Percentiles rank a stretch among this genome's conserved stretches.
phyloP scores from a whole-genome alignment of 768 basidiomycete species.

The Kwoniella sp. region DNA sequence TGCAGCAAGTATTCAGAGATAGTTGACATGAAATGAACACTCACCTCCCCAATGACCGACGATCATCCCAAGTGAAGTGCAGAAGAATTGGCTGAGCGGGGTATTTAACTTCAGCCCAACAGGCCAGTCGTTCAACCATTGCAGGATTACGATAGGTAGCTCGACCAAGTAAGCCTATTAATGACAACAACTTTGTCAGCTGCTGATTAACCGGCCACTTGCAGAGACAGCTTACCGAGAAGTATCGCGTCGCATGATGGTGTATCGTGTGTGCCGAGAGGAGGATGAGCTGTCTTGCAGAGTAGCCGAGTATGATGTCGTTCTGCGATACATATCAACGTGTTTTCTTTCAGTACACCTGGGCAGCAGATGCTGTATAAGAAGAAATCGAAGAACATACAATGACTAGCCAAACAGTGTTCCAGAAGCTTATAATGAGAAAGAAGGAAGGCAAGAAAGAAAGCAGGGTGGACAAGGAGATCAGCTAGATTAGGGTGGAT shows the following conservation, averaged over 20 bases:
- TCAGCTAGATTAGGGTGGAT: background rate
- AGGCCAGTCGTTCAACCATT: conserved; percentile 94
- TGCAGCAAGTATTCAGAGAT: background rate
- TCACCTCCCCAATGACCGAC: conserved; percentile 73
- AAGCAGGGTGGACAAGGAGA: no score
- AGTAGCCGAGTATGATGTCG: conserved; percentile 80
- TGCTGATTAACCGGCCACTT: background rate
- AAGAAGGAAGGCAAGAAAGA: background rate
- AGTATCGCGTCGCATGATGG: conserved; percentile 56
- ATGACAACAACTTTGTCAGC: background rate
- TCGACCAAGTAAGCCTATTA: conserved; percentile 59
- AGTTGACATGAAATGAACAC: conserved; percentile 44
- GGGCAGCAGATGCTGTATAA: background rate
- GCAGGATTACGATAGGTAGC: conserved; percentile 62
- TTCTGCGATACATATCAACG: conserved; percentile 58
- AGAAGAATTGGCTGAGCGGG: conserved; percentile 82
- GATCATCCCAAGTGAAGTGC: conserved; percentile 68
- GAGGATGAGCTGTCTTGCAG: conserved; percentile 67
- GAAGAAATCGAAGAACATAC: conserved; percentile 24
- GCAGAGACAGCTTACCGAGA: conserved; percentile 58
- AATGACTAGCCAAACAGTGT: conserved; percentile 82
- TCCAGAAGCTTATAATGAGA: conserved; percentile 70
- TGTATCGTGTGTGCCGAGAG: conserved; percentile 53
- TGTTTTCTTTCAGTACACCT: no score
- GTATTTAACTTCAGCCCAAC: conserved; percentile 94